These are phyloP conservation scores for Aspergillus uvarum DNA, from an alignment of 2,329 filamentous ascomycete species.

Conservation along the genomic window DNA sequence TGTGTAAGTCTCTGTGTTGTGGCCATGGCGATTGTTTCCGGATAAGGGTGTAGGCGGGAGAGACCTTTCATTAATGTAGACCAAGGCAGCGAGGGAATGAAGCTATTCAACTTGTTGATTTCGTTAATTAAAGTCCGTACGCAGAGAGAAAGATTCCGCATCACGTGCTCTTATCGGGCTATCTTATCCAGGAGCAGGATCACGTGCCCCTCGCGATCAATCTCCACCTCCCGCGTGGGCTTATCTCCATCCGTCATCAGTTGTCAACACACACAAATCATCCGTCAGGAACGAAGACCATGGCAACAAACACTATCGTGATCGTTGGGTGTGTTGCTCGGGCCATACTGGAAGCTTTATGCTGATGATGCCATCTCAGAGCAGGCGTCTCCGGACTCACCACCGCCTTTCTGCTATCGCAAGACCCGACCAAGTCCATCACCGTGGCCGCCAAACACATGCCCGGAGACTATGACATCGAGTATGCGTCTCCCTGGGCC, in stretches of 20 bases:
- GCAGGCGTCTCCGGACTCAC: background rate
- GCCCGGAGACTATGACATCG: conserved; percentile 85
- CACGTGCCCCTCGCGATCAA: no score
- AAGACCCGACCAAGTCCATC: conserved; percentile 38
- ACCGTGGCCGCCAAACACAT: conserved; percentile 79
- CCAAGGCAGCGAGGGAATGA: no score
- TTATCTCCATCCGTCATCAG: background rate
- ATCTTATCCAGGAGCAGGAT: no score
- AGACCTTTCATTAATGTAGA: no score
- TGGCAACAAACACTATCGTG: background rate
- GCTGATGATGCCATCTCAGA: background rate
- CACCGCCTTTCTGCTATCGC: background rate
- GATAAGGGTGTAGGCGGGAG: no score
- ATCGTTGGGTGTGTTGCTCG: background rate
- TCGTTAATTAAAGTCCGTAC: no score
- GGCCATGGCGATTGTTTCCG: no score
- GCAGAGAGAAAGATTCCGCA: no score
- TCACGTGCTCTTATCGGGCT: no score
- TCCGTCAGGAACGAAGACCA: background rate
- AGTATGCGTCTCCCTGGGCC: conserved; percentile 86
- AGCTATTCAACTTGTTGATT: no score
- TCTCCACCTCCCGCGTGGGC: background rate
- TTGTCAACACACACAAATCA: background rate
- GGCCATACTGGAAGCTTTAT: no score
- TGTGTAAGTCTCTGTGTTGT: no score